Base-by-base conservation (phyloP, 139 green algal genomes). In the Deuterostichococcus epilithicus region DNA sequence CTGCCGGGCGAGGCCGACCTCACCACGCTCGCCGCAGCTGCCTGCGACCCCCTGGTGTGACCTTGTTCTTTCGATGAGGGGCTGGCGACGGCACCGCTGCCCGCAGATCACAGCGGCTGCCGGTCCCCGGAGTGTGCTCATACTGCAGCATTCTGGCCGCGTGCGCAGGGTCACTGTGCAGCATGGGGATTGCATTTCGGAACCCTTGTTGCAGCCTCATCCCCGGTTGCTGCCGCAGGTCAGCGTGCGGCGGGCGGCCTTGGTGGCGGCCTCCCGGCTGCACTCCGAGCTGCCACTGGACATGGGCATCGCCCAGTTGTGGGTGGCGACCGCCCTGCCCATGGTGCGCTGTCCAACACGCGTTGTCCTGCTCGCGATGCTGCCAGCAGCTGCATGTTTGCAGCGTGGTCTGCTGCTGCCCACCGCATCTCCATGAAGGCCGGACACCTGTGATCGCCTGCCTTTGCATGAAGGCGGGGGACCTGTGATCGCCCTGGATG, bases 1-100 rank as follows among this genome's bases (percentile, higher is more conserved):
- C 38, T 76, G 74, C 81, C 81, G 0, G 36, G 59, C 15, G 69
- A 60, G 37, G 59, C 79, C 35, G 88, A 94, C 83, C 42, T 91
- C 26, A 74, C 72, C 8, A 83, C 84, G 26, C 66, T 95, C 35
- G 86, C 92, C 69, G 84, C 78, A 0, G 90, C 89, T 3, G 80
- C 84, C 8, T 76, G 74, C 36, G 90, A 95, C 74, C 65, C 86
- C 3, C 84, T 95, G 78, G 86, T 91, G 47, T 33, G 84, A 28
- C 10, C 33, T 30, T 52, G 39, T 67, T 72, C 4, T 30, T 26
- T 5, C 2, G n/a, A n/a, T n/a, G n/a, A n/a, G n/a, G n/a, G n/a
- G n/a, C n/a, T n/a, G n/a, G n/a, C n/a, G n/a, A n/a, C n/a, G n/a
- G n/a, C n/a, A n/a, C n/a, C n/a, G n/a, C n/a, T n/a, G n/a, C n/a